phyloP scores from a whole-genome alignment of 164 flowering plant genomes.

The grape (Vitis vinifera) region DNA sequence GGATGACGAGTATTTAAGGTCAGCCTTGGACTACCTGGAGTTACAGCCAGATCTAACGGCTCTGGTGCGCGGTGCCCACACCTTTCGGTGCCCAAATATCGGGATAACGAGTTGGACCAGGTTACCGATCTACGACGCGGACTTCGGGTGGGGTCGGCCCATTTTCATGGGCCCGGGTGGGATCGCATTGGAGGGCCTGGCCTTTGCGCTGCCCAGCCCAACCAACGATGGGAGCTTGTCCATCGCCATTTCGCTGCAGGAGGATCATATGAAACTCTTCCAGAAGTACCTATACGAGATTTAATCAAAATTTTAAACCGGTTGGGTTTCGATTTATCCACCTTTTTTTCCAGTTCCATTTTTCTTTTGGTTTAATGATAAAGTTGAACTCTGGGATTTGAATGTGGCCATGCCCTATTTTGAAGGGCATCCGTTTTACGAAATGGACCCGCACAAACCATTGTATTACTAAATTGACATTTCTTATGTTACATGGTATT shows the following conservation, averaged over 20 bases:
- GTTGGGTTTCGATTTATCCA: no score
- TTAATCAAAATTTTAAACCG: constrained; percentile 4
- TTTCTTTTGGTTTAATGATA: no score
- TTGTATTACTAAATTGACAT: no score
- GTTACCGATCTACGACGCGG: constrained; percentile 68
- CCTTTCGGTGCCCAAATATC: constrained; percentile 58
- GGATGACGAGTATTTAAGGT: constrained; percentile 64
- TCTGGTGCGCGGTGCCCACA: constrained; percentile 60
- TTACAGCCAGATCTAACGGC: constrained; percentile 56
- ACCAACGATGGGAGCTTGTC: constrained; percentile 63
- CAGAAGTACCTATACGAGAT: constrained; percentile 46
- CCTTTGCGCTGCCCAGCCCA: constrained; percentile 56
- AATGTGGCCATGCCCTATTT: no score
- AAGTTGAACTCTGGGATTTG: no score
- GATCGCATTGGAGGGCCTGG: constrained; percentile 56
- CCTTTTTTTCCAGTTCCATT: no score
- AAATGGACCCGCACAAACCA: no score
- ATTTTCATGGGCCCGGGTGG: constrained; percentile 71
- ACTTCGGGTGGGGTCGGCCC: constrained; percentile 84
- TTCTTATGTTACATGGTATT: no score
- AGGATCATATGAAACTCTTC: constrained; percentile 54
- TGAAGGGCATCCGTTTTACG: no score
- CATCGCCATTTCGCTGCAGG: constrained; percentile 48
- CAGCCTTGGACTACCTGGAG: constrained; percentile 74
- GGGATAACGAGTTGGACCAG: constrained; percentile 67